phyloP scores from a whole-genome alignment of 345 rosid species.

The Pugionium dolabratum region DNA sequence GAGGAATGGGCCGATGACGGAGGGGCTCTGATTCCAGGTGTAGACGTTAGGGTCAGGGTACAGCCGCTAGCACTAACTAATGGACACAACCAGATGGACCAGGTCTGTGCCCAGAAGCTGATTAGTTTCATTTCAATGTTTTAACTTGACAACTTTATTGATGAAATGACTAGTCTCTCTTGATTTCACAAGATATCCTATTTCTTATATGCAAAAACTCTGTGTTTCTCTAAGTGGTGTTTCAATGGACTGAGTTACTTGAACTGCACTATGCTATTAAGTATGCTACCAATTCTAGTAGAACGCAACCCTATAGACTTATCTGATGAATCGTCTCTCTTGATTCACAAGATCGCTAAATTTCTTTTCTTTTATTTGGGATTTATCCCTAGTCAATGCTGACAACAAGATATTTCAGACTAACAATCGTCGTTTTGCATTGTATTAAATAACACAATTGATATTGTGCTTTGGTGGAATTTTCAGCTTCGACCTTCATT shows the following conservation, averaged over 20 bases:
- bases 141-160: background rate
- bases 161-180: slow-evolving; percentile 22
- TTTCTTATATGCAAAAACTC: background rate
- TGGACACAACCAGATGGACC: slow-evolving; percentile 37
- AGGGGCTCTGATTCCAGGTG: slow-evolving; percentile 56
- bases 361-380: background rate
- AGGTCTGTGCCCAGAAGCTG: slow-evolving; percentile 43
- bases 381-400: no score
- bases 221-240: slow-evolving; percentile 18
- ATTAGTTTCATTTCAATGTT: slow-evolving; percentile 3
- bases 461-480: slow-evolving; percentile 6
- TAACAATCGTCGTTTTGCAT: no score
- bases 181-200: slow-evolving; percentile 22
- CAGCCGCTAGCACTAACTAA: slow-evolving; percentile 40
- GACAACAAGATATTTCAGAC: no score
- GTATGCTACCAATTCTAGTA: no score
- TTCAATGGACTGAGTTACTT: slow-evolving; percentile 15
- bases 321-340: no score
- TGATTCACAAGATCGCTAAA: background rate
- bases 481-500: background rate
- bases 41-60: slow-evolving; percentile 40
- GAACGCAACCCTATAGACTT: no score
- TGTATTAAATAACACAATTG: no score
- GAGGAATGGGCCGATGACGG: slow-evolving; percentile 71
- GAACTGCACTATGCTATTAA: background rate